Conservation (phyloP, 345 rosid species). For the Mallotus nudiflorus region DNA sequence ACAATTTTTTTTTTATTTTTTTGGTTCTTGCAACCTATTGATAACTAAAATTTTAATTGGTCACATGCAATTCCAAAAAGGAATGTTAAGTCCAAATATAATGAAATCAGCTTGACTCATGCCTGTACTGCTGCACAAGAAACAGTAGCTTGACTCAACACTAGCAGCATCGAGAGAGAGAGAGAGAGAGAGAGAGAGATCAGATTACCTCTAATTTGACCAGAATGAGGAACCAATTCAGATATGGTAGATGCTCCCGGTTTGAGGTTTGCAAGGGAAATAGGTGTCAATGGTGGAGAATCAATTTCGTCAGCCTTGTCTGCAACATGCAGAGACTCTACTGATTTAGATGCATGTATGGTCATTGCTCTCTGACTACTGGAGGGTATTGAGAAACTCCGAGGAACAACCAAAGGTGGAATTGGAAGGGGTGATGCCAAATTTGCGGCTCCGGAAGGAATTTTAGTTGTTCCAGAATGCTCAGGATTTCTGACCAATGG, state of each 20-base stretch:
- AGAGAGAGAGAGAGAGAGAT: background rate
- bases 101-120: background rate
- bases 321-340: conserved; percentile 39
- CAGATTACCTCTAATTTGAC: conserved; percentile 70
- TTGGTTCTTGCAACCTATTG: background rate
- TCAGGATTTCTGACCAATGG: conserved; percentile 79
- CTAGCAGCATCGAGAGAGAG: background rate
- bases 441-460: conserved; percentile 40
- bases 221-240: conserved; percentile 45
- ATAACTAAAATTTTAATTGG: background rate
- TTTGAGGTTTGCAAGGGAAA: conserved; percentile 47
- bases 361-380: conserved; percentile 69
- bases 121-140: no score
- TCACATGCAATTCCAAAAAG: background rate
- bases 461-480: conserved; percentile 33
- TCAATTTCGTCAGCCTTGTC: conserved; percentile 44
- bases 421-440: conserved; percentile 75
- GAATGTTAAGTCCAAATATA: background rate
- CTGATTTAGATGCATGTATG: conserved; percentile 41
- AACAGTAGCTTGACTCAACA: background rate
- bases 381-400: conserved; percentile 88
- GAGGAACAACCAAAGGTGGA: conserved; percentile 65
- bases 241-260: conserved; percentile 39
- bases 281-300: conserved; percentile 85
- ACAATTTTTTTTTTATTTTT: background rate